phyloP scores from a whole-genome alignment of 768 basidiomycete genomes.

The Thelephora ganbajun region DNA sequence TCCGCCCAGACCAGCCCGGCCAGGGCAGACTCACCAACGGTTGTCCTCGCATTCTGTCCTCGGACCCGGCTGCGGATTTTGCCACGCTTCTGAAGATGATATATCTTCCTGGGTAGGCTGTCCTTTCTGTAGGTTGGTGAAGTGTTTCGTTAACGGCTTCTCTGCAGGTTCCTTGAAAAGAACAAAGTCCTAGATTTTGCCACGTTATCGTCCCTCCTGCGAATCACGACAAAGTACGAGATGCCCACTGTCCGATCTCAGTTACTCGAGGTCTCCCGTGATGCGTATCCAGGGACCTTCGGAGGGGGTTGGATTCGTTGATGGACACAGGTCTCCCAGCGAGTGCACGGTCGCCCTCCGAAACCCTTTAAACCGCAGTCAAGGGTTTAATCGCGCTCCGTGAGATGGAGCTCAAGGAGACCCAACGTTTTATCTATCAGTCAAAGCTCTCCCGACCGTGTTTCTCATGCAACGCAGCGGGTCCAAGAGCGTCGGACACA shows the following conservation, averaged over 20 bases:
- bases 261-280: neutral
- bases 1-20: neutral
- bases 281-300: neutral
- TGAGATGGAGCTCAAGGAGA: too few relatives aligned
- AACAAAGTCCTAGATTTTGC: neutral
- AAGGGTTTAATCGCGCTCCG: too few relatives aligned
- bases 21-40: neutral
- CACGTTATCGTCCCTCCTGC: neutral
- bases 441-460: too few relatives aligned
- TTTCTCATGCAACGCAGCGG: too few relatives aligned
- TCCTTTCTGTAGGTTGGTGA: neutral
- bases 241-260: neutral
- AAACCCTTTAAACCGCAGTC: too few relatives aligned
- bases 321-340: neutral
- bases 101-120: neutral
- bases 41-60: neutral
- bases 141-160: neutral
- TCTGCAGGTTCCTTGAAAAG: neutral
- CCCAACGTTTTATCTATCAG: too few relatives aligned
- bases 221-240: neutral
- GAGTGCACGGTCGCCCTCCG: neutral
- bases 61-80: neutral
- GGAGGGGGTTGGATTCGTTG: neutral
- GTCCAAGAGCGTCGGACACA: too few relatives aligned
- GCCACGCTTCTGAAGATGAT: neutral